Evolutionary conservation across 495 filamentous ascomycete genomes (phyloP), one percentile per base, ranked within the genome.

Genomic region (Wilcoxina mikolae): DNA sequence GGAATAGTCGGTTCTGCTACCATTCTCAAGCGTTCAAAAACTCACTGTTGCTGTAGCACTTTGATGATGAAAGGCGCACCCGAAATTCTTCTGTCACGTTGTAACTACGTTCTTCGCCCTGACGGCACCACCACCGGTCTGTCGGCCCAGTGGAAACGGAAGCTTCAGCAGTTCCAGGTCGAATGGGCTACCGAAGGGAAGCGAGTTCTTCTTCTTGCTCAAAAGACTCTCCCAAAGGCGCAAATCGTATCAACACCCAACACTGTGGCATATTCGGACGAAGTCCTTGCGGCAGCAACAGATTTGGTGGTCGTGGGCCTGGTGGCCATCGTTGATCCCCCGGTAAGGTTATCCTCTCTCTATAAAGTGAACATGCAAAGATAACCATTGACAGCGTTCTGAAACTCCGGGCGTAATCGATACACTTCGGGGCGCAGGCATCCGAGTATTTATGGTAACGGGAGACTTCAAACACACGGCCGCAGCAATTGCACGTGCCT

Each of bases 381-480:
- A 51, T 17, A 7, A 45, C n/a, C n/a, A n/a, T n/a, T n/a, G n/a
- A n/a, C n/a, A n/a, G 1, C 72, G 80, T 22, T 71, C 74, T 0
- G 82, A 85, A 61, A 84, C 82, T 27, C 74, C 76, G 0, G 71
- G 73, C 3, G 80, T 83, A 2, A 69, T 83, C 23, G 59, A 61
- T 7, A 79, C 71, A 4, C 68, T 83, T 5, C 72, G 79, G 35
- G 70, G 74, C 1, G 81, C 81, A 7, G 76, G 78, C 7, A 80
- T 83, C 38, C 70, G 76, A 18, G 73, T 84, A 27, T 79, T 82
- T 57, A 84, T 84, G 81, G 77, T 80, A n/a, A 87, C 83, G 23
- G 83, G 84, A 28, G 83, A 88, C 62, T 82, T 81, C 58, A 77
- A 78, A 10, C 71, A 83, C 20, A 87, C 83, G 1, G 82, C 81